These are phyloP conservation scores for Funneliformis caledonium DNA, from an alignment of 371 early-diverging fungal species.

Conservation along the genomic window DNA sequence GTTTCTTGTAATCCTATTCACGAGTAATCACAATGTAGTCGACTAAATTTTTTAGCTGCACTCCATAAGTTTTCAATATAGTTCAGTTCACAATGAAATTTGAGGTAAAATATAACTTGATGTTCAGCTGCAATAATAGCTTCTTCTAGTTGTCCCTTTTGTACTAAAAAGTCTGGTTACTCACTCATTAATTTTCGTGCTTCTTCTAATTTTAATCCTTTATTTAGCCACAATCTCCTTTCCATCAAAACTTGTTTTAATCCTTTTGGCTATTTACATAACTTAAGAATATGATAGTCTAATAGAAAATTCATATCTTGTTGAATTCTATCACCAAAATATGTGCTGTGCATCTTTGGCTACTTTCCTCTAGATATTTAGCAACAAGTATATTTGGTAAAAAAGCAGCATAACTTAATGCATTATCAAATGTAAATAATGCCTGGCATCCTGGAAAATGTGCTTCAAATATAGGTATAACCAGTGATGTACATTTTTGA, in stretches of 20 bases:
- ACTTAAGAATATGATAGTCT: background rate
- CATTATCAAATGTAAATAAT: background rate
- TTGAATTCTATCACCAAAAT: background rate
- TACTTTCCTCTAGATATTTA: no score
- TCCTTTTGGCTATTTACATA: background rate
- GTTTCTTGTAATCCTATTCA: background rate
- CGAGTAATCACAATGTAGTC: constrained; percentile 36
- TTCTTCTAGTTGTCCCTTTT: background rate
- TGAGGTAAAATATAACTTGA: background rate
- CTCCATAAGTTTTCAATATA: constrained; percentile 42
- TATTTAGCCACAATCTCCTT: background rate
- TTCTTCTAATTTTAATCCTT: constrained; percentile 8
- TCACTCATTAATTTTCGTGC: background rate
- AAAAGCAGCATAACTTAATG: background rate
- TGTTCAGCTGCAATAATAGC: background rate
- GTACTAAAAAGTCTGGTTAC: background rate
- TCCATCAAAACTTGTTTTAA: background rate
- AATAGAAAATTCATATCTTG: background rate
- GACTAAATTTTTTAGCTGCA: constrained; percentile 41
- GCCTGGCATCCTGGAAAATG: background rate
- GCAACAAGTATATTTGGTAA: no score
- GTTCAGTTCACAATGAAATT: constrained; percentile 37
- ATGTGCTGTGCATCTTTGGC: background rate
- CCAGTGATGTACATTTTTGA: no score
- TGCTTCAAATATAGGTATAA: constrained; percentile 23